Conservation (phyloP, 768 basidiomycete species). For the Amanita muscaria region DNA sequence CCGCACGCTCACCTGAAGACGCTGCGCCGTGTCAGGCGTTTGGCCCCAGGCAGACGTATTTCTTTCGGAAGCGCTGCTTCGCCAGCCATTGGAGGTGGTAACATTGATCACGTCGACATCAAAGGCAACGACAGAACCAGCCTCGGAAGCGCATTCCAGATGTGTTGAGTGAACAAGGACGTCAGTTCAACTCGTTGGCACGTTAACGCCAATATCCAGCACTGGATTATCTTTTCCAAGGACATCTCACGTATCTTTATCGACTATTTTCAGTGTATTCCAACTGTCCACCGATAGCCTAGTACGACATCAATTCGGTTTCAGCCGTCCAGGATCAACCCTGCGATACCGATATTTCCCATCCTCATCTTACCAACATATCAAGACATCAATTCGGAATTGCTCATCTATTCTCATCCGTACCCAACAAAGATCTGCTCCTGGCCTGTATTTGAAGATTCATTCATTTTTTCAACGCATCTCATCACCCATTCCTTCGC, state of each 20-base stretch:
- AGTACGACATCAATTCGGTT: no score
- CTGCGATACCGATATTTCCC: no score
- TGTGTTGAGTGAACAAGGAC: slow-evolving; percentile 29
- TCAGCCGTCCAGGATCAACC: no score
- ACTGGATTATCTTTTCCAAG: background rate
- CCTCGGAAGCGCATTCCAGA: slow-evolving; percentile 68
- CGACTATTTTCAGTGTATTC: slow-evolving; percentile 3
- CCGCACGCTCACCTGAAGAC: slow-evolving; percentile 27
- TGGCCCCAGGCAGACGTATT: slow-evolving; percentile 46
- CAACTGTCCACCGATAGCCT: slow-evolving; percentile 8
- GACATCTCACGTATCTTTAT: slow-evolving; percentile 4
- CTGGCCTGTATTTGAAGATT: no score
- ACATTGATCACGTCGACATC: slow-evolving; percentile 20
- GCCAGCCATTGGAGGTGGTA: slow-evolving; percentile 27
- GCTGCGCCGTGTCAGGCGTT: slow-evolving; percentile 41
- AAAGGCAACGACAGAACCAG: slow-evolving; percentile 18
- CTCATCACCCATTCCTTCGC: no score
- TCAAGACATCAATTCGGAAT: no score
- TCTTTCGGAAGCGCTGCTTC: slow-evolving; percentile 51
- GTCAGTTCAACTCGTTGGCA: background rate
- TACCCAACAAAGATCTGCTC: no score
- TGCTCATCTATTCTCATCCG: no score
- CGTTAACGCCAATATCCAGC: background rate
- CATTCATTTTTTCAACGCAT: no score
- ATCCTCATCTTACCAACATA: no score